phyloP scores from a whole-genome alignment of 2,329 filamentous ascomycete species.

The Dendrostoma leiphaemia region DNA sequence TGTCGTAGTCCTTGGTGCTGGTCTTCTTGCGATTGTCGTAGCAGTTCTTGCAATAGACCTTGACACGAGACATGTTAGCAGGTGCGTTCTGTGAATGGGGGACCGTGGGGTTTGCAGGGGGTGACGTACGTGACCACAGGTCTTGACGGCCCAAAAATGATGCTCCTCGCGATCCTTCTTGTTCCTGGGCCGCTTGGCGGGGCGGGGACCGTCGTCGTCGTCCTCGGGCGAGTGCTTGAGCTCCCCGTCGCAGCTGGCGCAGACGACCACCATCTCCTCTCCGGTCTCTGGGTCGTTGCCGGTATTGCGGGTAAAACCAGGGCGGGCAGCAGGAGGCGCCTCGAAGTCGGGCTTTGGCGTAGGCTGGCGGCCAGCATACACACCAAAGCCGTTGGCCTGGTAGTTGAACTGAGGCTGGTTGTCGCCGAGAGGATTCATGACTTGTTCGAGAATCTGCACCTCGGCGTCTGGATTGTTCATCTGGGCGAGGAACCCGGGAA shows the following conservation, averaged over 20 bases:
- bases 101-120: neutral
- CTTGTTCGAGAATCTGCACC: slow-evolving; percentile 24
- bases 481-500: slow-evolving; percentile 8
- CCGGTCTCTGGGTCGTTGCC: slow-evolving; percentile 48
- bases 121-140: slow-evolving; percentile 79
- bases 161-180: slow-evolving; percentile 63
- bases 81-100: neutral
- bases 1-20: slow-evolving; percentile 25
- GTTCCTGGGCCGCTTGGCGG: slow-evolving; percentile 39
- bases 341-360: slow-evolving; percentile 53
- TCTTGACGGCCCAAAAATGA: slow-evolving; percentile 89
- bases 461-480: too few relatives aligned
- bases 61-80: slow-evolving; percentile 7
- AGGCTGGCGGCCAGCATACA: slow-evolving; percentile 22
- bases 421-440: slow-evolving; percentile 24
- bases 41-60: slow-evolving; percentile 65
- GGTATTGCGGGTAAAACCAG: slow-evolving; percentile 73
- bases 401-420: slow-evolving; percentile 34
- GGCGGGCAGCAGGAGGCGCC: slow-evolving; percentile 59
- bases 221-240: slow-evolving; percentile 67
- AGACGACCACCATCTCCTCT: slow-evolving; percentile 73
- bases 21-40: slow-evolving; percentile 53
- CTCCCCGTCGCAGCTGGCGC: slow-evolving; percentile 83
- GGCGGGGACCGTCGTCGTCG: slow-evolving; percentile 25
- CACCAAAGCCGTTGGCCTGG: slow-evolving; percentile 29